Base-by-base conservation (phyloP, 257 asterid species). In the Solanum rostratum region DNA sequence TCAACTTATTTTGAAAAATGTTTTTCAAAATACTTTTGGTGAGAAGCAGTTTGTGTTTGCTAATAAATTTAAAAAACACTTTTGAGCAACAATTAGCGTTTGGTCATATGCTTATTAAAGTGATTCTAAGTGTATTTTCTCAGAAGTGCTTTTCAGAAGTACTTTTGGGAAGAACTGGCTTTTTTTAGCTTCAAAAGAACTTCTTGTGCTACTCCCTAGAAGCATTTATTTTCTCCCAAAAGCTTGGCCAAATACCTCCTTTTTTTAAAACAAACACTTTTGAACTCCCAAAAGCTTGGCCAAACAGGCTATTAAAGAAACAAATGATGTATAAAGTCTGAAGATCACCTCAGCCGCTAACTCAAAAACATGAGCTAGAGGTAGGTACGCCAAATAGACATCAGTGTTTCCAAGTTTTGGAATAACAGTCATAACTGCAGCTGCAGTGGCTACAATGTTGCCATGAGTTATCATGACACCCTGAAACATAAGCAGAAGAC, bases 391-490 rank as follows among this genome's bases (percentile, higher is more conserved):
- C 90, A 94, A 86, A 86, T 93, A 95, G 63, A 89, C 91, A 90
- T 95, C 99, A 84, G 81, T 90, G 78, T 81, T 90, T 88, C 97
- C 96, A 81, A 95, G 85, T 71, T 80, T 65, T 6, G 99, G 99
- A 86, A 95, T 88, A 59, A 95, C 95, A 43, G 97, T 93, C 95
- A 89, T 92, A 86, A 94, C 99, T 63, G 99, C 99, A 87, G 98
- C 97, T 27, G 97, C 96, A 29, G 98, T 94, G 83, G 98, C 95
- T 85, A 95, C 97, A 54, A 92, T 90, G 92, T 94, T 95, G 57
- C 97, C 97, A 85, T 95, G 99, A 76, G 94, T 91, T 90, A 95
- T 94, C 99, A 95, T 94, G 86, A 95, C 99, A 87, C 99, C 99
- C 99, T 95, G 68, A 16, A 76, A 49, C 46, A 78, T 8, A 27